Conservation (phyloP, 176 grass and related monocot species). For the Rhipidocladum racemiflorum region DNA sequence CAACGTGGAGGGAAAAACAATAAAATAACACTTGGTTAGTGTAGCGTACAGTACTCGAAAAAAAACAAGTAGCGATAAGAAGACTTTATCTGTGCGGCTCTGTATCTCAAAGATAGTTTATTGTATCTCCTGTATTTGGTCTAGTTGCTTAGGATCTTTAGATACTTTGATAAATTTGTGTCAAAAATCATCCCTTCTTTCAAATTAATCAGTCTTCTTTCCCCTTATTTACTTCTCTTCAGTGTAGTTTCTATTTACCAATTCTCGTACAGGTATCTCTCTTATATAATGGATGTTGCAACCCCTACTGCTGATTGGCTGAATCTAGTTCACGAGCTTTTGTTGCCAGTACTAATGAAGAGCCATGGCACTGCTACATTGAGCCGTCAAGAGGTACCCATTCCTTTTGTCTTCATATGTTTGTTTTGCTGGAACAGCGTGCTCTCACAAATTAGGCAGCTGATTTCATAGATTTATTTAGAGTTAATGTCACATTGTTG, state of each 20-base stretch:
- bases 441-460: not conserved
- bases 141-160: too few relatives aligned
- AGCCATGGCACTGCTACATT: slow-evolving; percentile 54
- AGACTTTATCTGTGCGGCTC: too few relatives aligned
- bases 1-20: too few relatives aligned
- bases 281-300: slow-evolving; percentile 98
- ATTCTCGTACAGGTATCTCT: slow-evolving; percentile 64
- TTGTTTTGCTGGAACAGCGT: not conserved
- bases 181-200: too few relatives aligned
- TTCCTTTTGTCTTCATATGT: slow-evolving; percentile 23
- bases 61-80: too few relatives aligned
- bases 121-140: too few relatives aligned
- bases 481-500: not conserved
- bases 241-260: slow-evolving; percentile 14
- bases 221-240: too few relatives aligned
- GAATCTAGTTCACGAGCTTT: slow-evolving; percentile 74
- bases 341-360: slow-evolving; percentile 90
- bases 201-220: too few relatives aligned
- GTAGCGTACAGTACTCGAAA: too few relatives aligned
- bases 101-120: too few relatives aligned
- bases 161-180: too few relatives aligned
- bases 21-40: too few relatives aligned
- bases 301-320: slow-evolving; percentile 95
- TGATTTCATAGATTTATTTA: slow-evolving; percentile 9
- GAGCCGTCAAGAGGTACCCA: slow-evolving; percentile 88